These are phyloP conservation scores for Raphanus hybrid DNA, from an alignment of 441 rosid species.

Conservation along the genomic window DNA sequence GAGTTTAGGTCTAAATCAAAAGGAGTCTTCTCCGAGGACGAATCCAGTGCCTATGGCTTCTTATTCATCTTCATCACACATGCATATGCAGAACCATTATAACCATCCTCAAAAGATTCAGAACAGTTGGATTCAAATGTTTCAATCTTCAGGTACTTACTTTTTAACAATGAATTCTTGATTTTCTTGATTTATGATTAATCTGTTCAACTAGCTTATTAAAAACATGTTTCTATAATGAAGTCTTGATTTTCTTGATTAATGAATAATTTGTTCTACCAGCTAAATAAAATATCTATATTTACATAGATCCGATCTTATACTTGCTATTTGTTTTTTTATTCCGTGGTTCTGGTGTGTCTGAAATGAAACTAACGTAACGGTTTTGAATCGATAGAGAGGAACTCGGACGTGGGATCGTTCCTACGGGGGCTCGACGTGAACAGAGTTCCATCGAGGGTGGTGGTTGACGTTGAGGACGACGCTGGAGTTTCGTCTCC, in stretches of 20 bases:
- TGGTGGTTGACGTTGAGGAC: slow-evolving; percentile 57
- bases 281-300: neutral
- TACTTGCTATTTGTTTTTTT: neutral
- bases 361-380: slow-evolving; percentile 5
- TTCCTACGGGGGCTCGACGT: slow-evolving; percentile 69
- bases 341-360: neutral
- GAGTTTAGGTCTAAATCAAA: slow-evolving; percentile 41
- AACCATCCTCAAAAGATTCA: slow-evolving; percentile 35
- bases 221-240: neutral
- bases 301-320: slow-evolving; percentile 32
- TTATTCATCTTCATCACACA: slow-evolving; percentile 31
- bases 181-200: neutral
- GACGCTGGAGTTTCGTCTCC: slow-evolving; percentile 82
- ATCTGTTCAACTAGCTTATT: neutral
- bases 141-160: slow-evolving; percentile 57
- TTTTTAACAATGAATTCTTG: neutral
- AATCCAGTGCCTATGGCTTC: slow-evolving; percentile 51
- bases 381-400: slow-evolving; percentile 47
- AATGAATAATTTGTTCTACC: neutral
- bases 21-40: slow-evolving; percentile 47
- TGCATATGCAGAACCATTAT: slow-evolving; percentile 42
- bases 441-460: slow-evolving; percentile 56
- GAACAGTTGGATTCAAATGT: slow-evolving; percentile 49
- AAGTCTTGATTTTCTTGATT: neutral
- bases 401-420: slow-evolving; percentile 51